These are phyloP conservation scores for Mucor sp. DNA, from an alignment of 371 early-diverging fungal species.

Conservation along the genomic window DNA sequence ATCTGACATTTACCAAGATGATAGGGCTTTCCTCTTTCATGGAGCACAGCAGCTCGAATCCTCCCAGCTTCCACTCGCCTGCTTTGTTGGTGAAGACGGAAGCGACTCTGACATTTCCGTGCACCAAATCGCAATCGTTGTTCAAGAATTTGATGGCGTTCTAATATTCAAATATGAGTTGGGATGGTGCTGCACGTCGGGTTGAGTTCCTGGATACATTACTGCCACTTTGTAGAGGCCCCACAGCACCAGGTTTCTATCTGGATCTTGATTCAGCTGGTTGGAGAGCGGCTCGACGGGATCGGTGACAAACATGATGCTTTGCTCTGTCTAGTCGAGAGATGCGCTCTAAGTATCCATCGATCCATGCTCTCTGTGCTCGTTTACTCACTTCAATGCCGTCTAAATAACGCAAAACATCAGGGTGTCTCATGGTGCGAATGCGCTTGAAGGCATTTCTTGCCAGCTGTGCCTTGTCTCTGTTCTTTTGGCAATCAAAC, in stretches of 20 bases:
- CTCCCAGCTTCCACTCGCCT: constrained; percentile 95
- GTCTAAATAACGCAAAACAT: constrained; percentile 81
- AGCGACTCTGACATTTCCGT: constrained; percentile 79
- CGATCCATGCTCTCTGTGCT: background rate
- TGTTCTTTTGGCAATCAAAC: constrained; percentile 72
- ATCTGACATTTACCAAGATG: constrained; percentile 50
- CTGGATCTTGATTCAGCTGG: constrained; percentile 55
- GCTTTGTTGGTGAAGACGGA: constrained; percentile 86
- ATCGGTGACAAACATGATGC: constrained; percentile 93
- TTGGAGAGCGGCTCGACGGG: constrained; percentile 73
- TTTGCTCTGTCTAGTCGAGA: constrained; percentile 75
- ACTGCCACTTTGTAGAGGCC: constrained; percentile 92
- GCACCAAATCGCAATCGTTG: constrained; percentile 82
- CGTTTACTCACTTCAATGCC: constrained; percentile 72
- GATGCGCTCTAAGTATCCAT: background rate
- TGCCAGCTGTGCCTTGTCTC: constrained; percentile 76
- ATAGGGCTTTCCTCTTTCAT: constrained; percentile 73
- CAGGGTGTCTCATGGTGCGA: constrained; percentile 92
- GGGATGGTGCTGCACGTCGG: background rate
- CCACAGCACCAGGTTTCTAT: constrained; percentile 75
- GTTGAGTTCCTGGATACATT: constrained; percentile 10
- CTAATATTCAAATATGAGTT: constrained; percentile 35
- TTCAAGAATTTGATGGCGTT: constrained; percentile 86
- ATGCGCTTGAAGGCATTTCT: constrained; percentile 86
- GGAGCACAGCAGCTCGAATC: constrained; percentile 80